Percentiles rank a stretch among this genome's conserved stretches.
These are phyloP conservation scores for Cladophialophora immunda DNA, from an alignment of 2,329 filamentous ascomycete species.

Conservation along the genomic window DNA sequence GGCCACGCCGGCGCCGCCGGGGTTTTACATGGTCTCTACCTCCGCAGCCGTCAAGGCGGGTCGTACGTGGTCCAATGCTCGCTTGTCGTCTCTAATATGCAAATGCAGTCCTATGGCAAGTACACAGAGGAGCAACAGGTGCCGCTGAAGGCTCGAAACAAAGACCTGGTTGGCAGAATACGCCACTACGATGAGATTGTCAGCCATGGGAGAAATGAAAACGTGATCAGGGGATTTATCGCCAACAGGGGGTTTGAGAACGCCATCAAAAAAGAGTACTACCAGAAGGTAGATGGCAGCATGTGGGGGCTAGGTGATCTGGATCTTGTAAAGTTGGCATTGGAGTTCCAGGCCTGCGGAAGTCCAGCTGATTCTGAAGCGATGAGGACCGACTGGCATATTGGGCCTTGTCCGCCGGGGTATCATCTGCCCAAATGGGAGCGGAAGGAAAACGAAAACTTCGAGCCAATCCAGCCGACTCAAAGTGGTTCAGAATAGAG, in stretches of 20 bases:
- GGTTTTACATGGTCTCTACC: slow-evolving; percentile 11
- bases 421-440: slow-evolving; percentile 20
- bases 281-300: slow-evolving; percentile 11
- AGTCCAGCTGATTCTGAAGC: background rate
- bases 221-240: slow-evolving; percentile 23
- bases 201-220: slow-evolving; percentile 19
- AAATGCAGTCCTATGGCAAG: slow-evolving; percentile 24
- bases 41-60: slow-evolving; percentile 28
- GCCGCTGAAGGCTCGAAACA: slow-evolving; percentile 22
- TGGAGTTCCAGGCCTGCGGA: background rate
- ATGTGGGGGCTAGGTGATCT: slow-evolving; percentile 18
- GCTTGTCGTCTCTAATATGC: slow-evolving; percentile 22
- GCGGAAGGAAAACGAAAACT: slow-evolving; percentile 12
- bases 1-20: slow-evolving; percentile 19
- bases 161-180: slow-evolving; percentile 21
- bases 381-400: slow-evolving; percentile 9
- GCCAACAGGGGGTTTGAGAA: slow-evolving; percentile 19
- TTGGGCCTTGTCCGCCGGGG: slow-evolving; percentile 21
- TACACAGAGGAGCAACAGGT: slow-evolving; percentile 20
- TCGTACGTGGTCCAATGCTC: slow-evolving; percentile 24
- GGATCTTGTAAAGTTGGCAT: slow-evolving; percentile 9
- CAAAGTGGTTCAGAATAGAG: background rate
- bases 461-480: background rate
- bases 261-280: slow-evolving; percentile 21
- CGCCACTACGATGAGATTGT: slow-evolving; percentile 32